Evolutionary conservation across 306 rosid genomes (phyloP).

Genomic region (Fagus sylvatica): DNA sequence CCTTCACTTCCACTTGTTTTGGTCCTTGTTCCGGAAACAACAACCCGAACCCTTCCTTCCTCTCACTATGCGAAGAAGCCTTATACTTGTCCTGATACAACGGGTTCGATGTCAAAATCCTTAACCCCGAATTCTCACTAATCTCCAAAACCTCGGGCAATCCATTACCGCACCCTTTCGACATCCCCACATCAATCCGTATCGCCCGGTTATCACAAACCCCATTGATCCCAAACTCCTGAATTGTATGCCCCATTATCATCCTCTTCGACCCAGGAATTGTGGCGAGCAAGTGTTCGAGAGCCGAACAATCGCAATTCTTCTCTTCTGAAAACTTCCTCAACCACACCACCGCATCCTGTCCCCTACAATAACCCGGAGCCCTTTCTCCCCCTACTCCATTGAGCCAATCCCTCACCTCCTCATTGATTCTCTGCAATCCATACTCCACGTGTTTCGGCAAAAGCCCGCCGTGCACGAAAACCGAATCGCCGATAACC

Average conservation of each 20-base stretch:
- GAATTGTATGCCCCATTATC: constrained; percentile 96
- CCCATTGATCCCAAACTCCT: constrained; percentile 62
- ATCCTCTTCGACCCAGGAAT: constrained; percentile 84
- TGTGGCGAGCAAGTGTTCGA: constrained; percentile 72
- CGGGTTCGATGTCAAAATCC: constrained; percentile 64
- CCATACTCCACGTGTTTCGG: constrained; percentile 63
- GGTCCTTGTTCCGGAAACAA: constrained; percentile 36
- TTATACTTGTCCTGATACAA: constrained; percentile 29
- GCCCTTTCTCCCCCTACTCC: constrained; percentile 49
- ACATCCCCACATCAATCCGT: constrained; percentile 91
- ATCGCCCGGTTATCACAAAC: constrained; percentile 65
- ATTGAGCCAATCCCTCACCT: constrained; percentile 75
- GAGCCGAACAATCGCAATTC: constrained; percentile 68
- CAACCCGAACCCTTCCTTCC: constrained; percentile 10
- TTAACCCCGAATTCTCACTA: constrained; percentile 28
- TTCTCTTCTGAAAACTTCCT: constrained; percentile 62
- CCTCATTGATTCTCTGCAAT: constrained; percentile 71
- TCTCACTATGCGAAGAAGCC: constrained; percentile 9
- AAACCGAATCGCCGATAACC: constrained; percentile 73
- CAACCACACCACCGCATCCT: constrained; percentile 65
- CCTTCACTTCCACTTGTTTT: constrained; percentile 63
- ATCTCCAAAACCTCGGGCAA: constrained; percentile 90
- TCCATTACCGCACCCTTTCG: constrained; percentile 70
- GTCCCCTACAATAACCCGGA: constrained; percentile 46
- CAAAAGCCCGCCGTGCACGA: constrained; percentile 82